phyloP scores from a whole-genome alignment of 495 filamentous ascomycete species.

The Penicillium daleae region DNA sequence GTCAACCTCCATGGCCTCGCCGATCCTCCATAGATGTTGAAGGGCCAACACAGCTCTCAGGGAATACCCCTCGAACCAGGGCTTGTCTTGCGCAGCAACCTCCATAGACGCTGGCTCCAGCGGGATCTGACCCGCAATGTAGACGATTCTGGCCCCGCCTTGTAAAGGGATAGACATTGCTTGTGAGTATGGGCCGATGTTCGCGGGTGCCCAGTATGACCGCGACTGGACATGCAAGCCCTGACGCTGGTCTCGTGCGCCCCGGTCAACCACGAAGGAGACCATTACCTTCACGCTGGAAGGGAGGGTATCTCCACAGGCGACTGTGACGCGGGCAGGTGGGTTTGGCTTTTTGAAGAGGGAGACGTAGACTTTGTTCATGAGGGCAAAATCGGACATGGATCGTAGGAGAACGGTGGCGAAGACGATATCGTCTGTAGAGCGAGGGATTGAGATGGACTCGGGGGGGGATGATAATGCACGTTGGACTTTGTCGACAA shows the following conservation, averaged over 20 bases:
- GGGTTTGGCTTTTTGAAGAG: slow-evolving; percentile 77
- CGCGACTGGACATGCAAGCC: slow-evolving; percentile 90
- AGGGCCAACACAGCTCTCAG: slow-evolving; percentile 66
- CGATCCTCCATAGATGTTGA: slow-evolving; percentile 91
- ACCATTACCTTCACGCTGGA: slow-evolving; percentile 61
- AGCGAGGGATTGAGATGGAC: slow-evolving; percentile 21
- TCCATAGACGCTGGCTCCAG: slow-evolving; percentile 82
- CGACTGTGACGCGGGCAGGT: slow-evolving; percentile 81
- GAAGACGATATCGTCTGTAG: slow-evolving; percentile 65
- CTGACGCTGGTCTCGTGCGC: slow-evolving; percentile 39
- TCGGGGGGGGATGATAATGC: slow-evolving; percentile 31
- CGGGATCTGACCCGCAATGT: slow-evolving; percentile 89
- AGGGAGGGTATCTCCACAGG: slow-evolving; percentile 68
- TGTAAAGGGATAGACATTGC: slow-evolving; percentile 66
- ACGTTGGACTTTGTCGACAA: slow-evolving; percentile 39
- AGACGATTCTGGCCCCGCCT: slow-evolving; percentile 45
- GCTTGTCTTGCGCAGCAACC: slow-evolving; percentile 25
- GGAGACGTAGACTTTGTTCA: slow-evolving; percentile 75
- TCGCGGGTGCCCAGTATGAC: slow-evolving; percentile 97
- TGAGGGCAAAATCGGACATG: slow-evolving; percentile 73
- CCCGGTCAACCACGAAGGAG: slow-evolving; percentile 51
- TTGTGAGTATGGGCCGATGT: slow-evolving; percentile 97
- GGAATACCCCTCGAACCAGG: slow-evolving; percentile 39
- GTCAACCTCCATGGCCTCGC: slow-evolving; percentile 66
- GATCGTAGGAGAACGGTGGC: slow-evolving; percentile 75